Percentiles rank a stretch among this genome's conserved stretches.
Evolutionary conservation across 768 basidiomycete species (phyloP).

Genomic region (Tylopilus plumbeoviolaceoides): DNA sequence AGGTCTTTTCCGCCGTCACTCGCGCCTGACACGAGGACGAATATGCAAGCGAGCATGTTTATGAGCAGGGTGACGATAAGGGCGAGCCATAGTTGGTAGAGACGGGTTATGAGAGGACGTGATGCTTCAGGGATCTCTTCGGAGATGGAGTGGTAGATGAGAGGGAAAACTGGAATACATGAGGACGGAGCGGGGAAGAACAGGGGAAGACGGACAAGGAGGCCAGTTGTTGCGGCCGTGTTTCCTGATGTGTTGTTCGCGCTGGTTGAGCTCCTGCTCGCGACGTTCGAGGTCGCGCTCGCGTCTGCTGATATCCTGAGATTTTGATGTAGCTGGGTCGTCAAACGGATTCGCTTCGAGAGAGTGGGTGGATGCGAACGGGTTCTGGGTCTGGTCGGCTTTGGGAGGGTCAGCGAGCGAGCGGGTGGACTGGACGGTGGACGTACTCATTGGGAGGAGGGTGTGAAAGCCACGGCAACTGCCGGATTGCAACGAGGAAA

Average conservation of each 20-base stretch:
- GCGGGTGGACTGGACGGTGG: not conserved
- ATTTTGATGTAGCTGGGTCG: conserved; percentile 47
- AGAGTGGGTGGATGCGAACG: conserved; percentile 80
- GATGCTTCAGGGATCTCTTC: conserved; percentile 87
- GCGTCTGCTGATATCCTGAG: conserved; percentile 66
- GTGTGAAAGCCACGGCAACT: conserved; percentile 2
- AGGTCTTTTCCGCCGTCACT: conserved; percentile 74
- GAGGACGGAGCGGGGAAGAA: conserved; percentile 14
- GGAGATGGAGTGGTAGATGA: conserved; percentile 90
- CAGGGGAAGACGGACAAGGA: conserved; percentile 53
- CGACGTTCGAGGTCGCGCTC: conserved; percentile 80
- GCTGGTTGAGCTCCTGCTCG: conserved; percentile 68
- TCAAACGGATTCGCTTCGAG: conserved; percentile 89
- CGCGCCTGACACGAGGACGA: conserved; percentile 75
- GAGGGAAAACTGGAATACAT: conserved; percentile 69
- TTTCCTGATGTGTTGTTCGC: conserved; percentile 62
- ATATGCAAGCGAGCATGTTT: conserved; percentile 89
- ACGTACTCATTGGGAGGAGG: conserved; percentile 22
- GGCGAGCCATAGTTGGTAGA: conserved; percentile 94
- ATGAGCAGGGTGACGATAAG: conserved; percentile 76
- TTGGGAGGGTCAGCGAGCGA: conserved; percentile 1
- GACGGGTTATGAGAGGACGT: conserved; percentile 71
- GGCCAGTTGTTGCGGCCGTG: conserved; percentile 95
- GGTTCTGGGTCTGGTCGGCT: conserved; percentile 50
- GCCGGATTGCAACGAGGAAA: not conserved